Evolutionary conservation across 192 early-diverging fungal genomes (phyloP), one percentile per base, ranked within the genome.

Genomic region (Chytriomyces sp.): DNA sequence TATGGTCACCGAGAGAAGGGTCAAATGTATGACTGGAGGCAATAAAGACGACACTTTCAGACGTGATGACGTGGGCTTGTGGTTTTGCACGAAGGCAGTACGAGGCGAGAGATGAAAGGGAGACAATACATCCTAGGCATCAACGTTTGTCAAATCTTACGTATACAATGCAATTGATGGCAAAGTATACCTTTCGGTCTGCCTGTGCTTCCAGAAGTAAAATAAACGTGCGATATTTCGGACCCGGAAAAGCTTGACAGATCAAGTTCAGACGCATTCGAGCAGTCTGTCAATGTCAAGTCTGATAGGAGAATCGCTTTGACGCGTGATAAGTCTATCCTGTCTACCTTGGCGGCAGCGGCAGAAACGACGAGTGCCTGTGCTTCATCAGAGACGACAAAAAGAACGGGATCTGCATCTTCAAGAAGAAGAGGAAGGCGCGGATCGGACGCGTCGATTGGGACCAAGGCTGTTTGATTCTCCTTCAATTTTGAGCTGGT

Each of bases 1-100:
- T 12, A 39, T 75, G 64, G 41, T 81, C 79, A 2, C 79, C 79
- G 26, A 77, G 44, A 22, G 60, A 65, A 7, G 79, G 79, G 39
- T 81, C 79, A 52, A 81, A 81, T 26, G 76, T 81, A 37, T 72
- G 73, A 5, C 73, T 39, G 19, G 79, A 81, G 12, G 79, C 79
- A 19, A 75, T 58, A 56, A 81, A 77, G 26, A 64, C 56, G 26
- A 59, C 59, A 44, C 41, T 56, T 25, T 6, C 19, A 0, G 62
- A 5, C 7, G 30, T 55, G 6, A 74, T 52, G 5, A 56, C 8
- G 63, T 77, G 79, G 31, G 70, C 28, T 7, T 14, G 25, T 64
- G 67, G 69, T 54, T 77, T 74, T 14, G 72, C 75, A 4, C 17
- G 34, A 28, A 64, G 39, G 63, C 57, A 70, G 38, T 81, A 81